These are phyloP conservation scores for Didymella pomorum DNA, from an alignment of 2,329 filamentous ascomycete genomes.

Conservation along the genomic window DNA sequence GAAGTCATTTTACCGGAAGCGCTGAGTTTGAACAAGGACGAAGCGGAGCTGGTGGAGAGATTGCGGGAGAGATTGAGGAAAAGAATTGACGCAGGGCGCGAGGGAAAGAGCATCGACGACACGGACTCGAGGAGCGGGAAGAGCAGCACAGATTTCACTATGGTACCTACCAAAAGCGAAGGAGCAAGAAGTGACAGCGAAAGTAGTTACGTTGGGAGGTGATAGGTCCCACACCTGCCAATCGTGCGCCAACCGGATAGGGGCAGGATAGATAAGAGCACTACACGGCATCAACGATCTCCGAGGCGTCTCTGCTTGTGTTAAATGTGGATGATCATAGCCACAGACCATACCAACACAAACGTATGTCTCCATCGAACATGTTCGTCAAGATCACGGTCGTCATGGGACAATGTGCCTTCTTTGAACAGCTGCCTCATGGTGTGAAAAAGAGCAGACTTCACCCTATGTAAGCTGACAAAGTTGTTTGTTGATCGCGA, in stretches of 20 bases:
- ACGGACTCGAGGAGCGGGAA: conserved; percentile 22
- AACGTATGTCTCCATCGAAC: not conserved
- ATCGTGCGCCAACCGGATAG: conserved; percentile 7
- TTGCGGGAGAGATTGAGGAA: conserved; percentile 45
- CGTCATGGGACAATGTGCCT: too few species aligned
- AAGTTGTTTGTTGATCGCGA: not conserved
- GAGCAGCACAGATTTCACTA: conserved; percentile 34
- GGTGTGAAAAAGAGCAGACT: not conserved
- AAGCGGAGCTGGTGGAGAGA: conserved; percentile 47
- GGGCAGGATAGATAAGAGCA: conserved; percentile 18
- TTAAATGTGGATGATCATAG: not conserved
- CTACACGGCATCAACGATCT: conserved; percentile 13
- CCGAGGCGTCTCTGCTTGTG: conserved; percentile 2
- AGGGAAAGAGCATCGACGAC: conserved; percentile 19
- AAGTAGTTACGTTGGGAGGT: conserved; percentile 7
- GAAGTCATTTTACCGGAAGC: conserved; percentile 47
- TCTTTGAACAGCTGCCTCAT: too few species aligned
- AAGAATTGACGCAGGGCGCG: conserved; percentile 20
- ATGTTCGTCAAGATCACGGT: too few species aligned
- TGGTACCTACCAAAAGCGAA: conserved; percentile 28
- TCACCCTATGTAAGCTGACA: not conserved
- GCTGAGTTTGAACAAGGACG: conserved; percentile 47
- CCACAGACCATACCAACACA: not conserved
- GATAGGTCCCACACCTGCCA: conserved; percentile 3
- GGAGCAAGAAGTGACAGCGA: conserved; percentile 21